phyloP scores from a whole-genome alignment of 495 filamentous ascomycete species.

The Hypoxylon trugodes region DNA sequence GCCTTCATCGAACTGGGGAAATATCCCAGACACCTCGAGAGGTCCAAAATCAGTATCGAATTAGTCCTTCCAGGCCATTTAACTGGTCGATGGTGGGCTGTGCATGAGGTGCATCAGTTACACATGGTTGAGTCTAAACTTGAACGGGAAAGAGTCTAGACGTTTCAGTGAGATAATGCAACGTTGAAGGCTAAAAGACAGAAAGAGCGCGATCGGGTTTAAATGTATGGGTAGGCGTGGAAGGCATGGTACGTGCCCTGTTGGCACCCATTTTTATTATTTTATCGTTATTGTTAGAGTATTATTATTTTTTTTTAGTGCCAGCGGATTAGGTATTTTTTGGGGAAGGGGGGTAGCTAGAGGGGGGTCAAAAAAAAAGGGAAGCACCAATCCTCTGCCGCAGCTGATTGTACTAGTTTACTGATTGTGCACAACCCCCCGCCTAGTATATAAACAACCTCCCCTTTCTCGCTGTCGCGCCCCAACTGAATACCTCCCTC shows the following conservation, averaged over 20 bases:
- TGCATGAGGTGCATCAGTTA: slow-evolving; percentile 11
- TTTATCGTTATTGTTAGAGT: too few relatives aligned
- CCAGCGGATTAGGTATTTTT: slow-evolving; percentile 23
- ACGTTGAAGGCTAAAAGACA: slow-evolving; percentile 28
- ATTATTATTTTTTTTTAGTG: too few relatives aligned
- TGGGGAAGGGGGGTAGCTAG: slow-evolving; percentile 26
- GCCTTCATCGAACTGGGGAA: slow-evolving; percentile 35
- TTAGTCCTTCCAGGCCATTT: slow-evolving; percentile 23
- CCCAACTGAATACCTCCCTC: slow-evolving; percentile 56
- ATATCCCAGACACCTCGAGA: slow-evolving; percentile 24
- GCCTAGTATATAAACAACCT: slow-evolving; percentile 58
- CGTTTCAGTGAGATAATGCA: slow-evolving; percentile 42
- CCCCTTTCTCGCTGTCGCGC: slow-evolving; percentile 50
- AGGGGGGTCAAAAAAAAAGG: not conserved
- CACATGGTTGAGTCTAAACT: slow-evolving; percentile 20
- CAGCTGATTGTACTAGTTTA: slow-evolving; percentile 43
- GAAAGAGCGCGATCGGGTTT: slow-evolving; percentile 28
- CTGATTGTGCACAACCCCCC: slow-evolving; percentile 53
- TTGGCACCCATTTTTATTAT: slow-evolving; percentile 23
- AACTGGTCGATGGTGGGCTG: slow-evolving; percentile 23
- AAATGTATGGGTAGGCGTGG: slow-evolving; percentile 13
- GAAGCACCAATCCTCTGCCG: slow-evolving; percentile 24
- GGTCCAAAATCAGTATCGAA: slow-evolving; percentile 38
- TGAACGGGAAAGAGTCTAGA: slow-evolving; percentile 27
- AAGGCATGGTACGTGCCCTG: slow-evolving; percentile 5